Evolutionary conservation across 768 basidiomycete species (phyloP).

Genomic region (Trametes villosa): DNA sequence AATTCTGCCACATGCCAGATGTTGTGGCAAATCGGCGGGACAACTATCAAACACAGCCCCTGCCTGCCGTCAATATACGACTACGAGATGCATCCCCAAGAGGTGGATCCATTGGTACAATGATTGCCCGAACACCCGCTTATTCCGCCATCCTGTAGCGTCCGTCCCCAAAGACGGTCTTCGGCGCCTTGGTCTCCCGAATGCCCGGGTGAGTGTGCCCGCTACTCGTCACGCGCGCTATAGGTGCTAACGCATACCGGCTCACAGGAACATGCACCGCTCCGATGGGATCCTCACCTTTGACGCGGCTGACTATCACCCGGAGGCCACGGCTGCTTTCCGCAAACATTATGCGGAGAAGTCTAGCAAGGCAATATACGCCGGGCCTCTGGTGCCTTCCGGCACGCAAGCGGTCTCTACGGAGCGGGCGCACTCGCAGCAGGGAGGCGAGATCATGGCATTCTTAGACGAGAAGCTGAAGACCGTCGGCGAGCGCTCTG

Average conservation of each 20-base stretch:
- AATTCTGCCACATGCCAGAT: not conserved
- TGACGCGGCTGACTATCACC: not conserved
- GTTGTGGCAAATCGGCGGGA: not conserved
- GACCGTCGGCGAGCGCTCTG: not conserved
- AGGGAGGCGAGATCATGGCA: not conserved
- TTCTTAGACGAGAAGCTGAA: constrained; percentile 7
- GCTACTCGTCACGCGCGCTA: too few species aligned
- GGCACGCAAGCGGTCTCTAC: not conserved
- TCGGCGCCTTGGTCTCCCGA: not conserved
- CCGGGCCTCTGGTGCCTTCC: constrained; percentile 20
- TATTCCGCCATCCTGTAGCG: too few species aligned
- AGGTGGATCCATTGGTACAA: not conserved
- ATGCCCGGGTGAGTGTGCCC: not conserved
- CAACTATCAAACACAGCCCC: not conserved
- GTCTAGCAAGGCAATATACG: constrained; percentile 8
- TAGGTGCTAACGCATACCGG: not conserved
- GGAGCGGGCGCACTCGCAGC: not conserved
- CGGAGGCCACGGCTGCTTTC: not conserved
- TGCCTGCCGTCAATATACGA: not conserved
- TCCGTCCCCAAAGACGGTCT: too few species aligned
- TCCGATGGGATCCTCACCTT: not conserved
- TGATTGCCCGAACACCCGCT: too few species aligned
- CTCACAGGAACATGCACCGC: not conserved
- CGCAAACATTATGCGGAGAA: not conserved
- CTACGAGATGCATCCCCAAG: constrained; percentile 3